Evolutionary conservation across 768 basidiomycete species (phyloP).

Genomic region (Pisolithus orientalis): DNA sequence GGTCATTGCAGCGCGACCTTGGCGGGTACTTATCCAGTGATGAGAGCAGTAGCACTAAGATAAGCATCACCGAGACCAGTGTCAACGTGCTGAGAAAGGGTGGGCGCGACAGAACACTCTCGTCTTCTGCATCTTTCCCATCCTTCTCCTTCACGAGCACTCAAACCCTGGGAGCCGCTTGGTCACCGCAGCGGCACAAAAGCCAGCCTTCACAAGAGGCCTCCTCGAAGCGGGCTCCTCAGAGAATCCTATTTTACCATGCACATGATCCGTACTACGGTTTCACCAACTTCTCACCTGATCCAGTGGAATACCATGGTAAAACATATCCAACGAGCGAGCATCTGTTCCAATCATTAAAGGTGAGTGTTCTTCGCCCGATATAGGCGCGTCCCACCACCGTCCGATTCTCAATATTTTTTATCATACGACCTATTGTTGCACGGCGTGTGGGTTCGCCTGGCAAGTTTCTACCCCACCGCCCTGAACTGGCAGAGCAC

Average conservation of each 20-base stretch:
- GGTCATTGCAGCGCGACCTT: slow-evolving; percentile 14
- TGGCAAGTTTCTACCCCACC: slow-evolving; percentile 28
- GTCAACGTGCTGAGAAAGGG: slow-evolving; percentile 17
- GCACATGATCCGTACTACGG: slow-evolving; percentile 30
- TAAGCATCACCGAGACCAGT: slow-evolving; percentile 24
- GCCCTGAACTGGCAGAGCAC: slow-evolving; percentile 29
- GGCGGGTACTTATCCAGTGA: slow-evolving; percentile 25
- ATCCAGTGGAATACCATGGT: slow-evolving; percentile 33
- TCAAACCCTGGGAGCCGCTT: neutral
- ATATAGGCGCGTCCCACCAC: neutral
- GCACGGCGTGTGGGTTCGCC: slow-evolving; percentile 8
- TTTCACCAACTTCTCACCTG: slow-evolving; percentile 40
- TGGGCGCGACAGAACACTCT: neutral
- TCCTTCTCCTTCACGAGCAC: slow-evolving; percentile 8
- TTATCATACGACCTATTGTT: neutral
- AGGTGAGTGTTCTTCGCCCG: slow-evolving; percentile 18
- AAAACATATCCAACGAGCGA: slow-evolving; percentile 40
- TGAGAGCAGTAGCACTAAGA: slow-evolving; percentile 7
- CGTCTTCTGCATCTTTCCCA: neutral
- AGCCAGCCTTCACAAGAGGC: slow-evolving; percentile 7
- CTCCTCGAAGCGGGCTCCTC: slow-evolving; percentile 9
- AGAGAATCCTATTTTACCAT: slow-evolving; percentile 28
- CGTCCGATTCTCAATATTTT: neutral
- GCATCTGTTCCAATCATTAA: slow-evolving; percentile 43
- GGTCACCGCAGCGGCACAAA: neutral